Evolutionary conservation across 352 stramenopile species (phyloP), one percentile per base, ranked within the genome.

Genomic region (Phytophthora pluvialis): DNA sequence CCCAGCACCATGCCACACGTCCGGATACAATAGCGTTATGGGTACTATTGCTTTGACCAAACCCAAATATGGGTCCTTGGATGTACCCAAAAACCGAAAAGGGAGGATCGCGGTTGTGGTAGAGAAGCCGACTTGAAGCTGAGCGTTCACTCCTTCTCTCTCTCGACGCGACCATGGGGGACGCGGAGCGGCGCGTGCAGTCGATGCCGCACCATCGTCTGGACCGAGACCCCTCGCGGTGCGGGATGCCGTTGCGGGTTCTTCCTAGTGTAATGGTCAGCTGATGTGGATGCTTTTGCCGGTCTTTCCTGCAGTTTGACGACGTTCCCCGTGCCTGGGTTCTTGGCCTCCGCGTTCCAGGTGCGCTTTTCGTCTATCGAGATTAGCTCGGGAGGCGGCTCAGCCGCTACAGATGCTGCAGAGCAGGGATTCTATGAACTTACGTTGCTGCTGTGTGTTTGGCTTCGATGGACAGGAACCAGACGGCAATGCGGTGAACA

Each of bases 321-420:
- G 53, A 89, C 78, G 47, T 91, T 91, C 53, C 82, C 82, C 13
- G 71, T 88, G 54, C 82, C 82, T 5, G 82, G 82, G 0, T 88
- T 77, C 53, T 74, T 82, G 56, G 56, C 79, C 7, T 81, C 80
- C 12, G 73, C 78, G 1, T 75, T 85, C 52, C 75, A 88, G 64
- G 81, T 86, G 32, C 25, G 39, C 13, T 16, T 11, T 26, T 12
- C 2, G 12, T 39, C 3, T 26, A 21, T 21, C 21, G n/a, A n/a
- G n/a, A n/a, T n/a, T n/a, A n/a, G n/a, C n/a, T n/a, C n/a, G n/a
- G n/a, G n/a, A n/a, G n/a, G n/a, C 2, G 21, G 21, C 21, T 21
- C 21, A 21, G 21, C 21, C 21, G 21, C 21, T 21, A 21, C 21
- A 1, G 21, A 21, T 21, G 21, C 21, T 21, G 21, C 21, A 21